Evolutionary conservation across 352 stramenopile species (phyloP).

Genomic region (Globisporangium parvum): DNA sequence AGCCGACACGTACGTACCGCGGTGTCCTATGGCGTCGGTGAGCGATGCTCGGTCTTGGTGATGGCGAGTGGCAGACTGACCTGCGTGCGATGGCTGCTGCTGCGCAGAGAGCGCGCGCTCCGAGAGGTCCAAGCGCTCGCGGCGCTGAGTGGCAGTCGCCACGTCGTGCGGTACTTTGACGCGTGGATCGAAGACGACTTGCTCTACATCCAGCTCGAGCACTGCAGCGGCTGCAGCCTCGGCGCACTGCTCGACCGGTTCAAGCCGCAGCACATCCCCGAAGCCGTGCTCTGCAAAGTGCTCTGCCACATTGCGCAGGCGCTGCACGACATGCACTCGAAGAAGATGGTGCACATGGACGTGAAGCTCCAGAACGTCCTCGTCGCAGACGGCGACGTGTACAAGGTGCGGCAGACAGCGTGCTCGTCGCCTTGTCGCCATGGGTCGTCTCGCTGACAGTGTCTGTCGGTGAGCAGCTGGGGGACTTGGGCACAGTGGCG

Average conservation of each 20-base stretch:
- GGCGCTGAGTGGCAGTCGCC: slow-evolving; percentile 67
- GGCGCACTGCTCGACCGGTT: slow-evolving; percentile 55
- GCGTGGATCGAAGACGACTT: slow-evolving; percentile 86
- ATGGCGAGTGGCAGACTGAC: not conserved
- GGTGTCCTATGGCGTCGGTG: too few species aligned
- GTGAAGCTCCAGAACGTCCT: slow-evolving; percentile 85
- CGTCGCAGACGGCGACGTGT: slow-evolving; percentile 47
- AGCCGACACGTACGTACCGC: slow-evolving; percentile 81
- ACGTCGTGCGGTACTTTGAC: slow-evolving; percentile 84
- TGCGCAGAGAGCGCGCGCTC: slow-evolving; percentile 56
- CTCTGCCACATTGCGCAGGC: slow-evolving; percentile 72
- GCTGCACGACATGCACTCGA: slow-evolving; percentile 76
- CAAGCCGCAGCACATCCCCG: slow-evolving; percentile 58
- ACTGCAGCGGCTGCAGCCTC: slow-evolving; percentile 61
- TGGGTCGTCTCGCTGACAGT: not conserved
- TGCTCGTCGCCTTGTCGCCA: too few species aligned
- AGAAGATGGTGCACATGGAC: slow-evolving; percentile 86
- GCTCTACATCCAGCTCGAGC: slow-evolving; percentile 85
- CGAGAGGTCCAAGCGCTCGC: slow-evolving; percentile 79
- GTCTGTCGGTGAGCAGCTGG: slow-evolving; percentile 26
- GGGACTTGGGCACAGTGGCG: slow-evolving; percentile 76
- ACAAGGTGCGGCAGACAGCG: slow-evolving; percentile 66
- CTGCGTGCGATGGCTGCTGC: not conserved
- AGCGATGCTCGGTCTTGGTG: not conserved
- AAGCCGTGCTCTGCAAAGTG: slow-evolving; percentile 66